Base-by-base conservation (phyloP, 1,284 basidiomycete genomes). In the Exobasidium rhododendri region DNA sequence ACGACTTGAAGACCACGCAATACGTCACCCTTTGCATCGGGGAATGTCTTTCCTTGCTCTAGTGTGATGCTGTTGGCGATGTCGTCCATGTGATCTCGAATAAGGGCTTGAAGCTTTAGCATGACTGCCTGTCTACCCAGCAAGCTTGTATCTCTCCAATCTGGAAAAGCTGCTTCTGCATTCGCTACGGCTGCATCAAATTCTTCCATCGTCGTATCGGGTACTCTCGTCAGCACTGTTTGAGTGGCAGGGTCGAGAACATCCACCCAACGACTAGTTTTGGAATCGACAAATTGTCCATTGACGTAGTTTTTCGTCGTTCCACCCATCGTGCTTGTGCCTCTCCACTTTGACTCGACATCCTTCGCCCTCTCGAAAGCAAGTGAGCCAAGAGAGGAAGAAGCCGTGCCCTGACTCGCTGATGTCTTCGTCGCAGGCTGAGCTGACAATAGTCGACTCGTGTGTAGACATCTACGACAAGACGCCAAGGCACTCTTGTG, bases 1-100 rank as follows among this genome's bases (percentile, higher is more conserved):
- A 96, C 93, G 6, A 98, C 94, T 81, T 97, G 91, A 44, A 97
- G 83, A 56, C 94, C 94, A 47, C 94, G 89, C 11, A 93, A 86
- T 44, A 98, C 86, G 80, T 98, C 94, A 0, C 94, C 94, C 68
- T 92, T 91, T 0, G 94, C 94, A 82, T 97, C 94, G 85, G 80
- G 67, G 55, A 80, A 80, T 0, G 81, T 81, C 69, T 79, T 79
- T 50, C 75, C 77, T 58, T 81, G 76, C 60, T 79, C 76, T 56
- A 78, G 71, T 2, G 76, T 70, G 61, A 76, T 76, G 35, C 65
- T 59, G 61, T 73, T 72, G 59, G 74, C 74, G 50, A 82, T 69
- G 64, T 82, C 81, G 67, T 82, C 81, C 75, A 80, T 78, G 73
- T 82, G 75, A 29, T 80, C 70, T 35, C 80, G 78, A 50, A 82